phyloP scores from a whole-genome alignment of 805 yeast genomes.

The Suhomyces prunicola region DNA sequence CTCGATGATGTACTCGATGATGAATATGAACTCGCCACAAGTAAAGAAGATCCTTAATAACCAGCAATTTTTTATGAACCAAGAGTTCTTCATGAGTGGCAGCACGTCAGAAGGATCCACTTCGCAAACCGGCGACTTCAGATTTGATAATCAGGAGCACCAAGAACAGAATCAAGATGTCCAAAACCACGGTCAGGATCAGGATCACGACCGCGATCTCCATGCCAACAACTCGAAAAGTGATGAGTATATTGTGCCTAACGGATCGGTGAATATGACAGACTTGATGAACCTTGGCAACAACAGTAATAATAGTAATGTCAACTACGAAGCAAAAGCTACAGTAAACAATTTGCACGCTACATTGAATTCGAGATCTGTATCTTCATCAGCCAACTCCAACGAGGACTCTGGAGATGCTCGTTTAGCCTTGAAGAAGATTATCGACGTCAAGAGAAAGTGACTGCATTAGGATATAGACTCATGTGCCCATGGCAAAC shows the following conservation, averaged over 20 bases:
- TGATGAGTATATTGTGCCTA: neutral
- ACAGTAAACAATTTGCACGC: neutral
- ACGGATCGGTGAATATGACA: slow-evolving; percentile 11
- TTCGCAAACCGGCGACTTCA: neutral
- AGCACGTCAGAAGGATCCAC: neutral
- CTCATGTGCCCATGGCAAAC: neutral
- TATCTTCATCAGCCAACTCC: neutral
- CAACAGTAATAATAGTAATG: neutral
- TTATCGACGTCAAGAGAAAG: slow-evolving; percentile 30
- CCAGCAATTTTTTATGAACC: slow-evolving; percentile 22
- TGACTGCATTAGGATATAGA: neutral
- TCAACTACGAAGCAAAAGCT: neutral
- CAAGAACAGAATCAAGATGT: neutral
- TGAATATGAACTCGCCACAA: slow-evolving; percentile 33
- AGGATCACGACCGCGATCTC: slow-evolving; percentile 4
- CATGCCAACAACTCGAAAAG: neutral
- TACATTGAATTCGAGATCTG: neutral
- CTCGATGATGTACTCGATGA: slow-evolving; percentile 37
- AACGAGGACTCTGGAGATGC: slow-evolving; percentile 36
- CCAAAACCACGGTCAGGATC: slow-evolving; percentile 1
- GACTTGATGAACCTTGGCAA: slow-evolving; percentile 17
- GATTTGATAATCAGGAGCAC: neutral
- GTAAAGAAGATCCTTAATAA: slow-evolving; percentile 13
- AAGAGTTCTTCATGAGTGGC: slow-evolving; percentile 24
- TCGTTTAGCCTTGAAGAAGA: slow-evolving; percentile 34